These are phyloP conservation scores for Salvia hispanica DNA, from an alignment of 257 asterid genomes.

Conservation along the genomic window DNA sequence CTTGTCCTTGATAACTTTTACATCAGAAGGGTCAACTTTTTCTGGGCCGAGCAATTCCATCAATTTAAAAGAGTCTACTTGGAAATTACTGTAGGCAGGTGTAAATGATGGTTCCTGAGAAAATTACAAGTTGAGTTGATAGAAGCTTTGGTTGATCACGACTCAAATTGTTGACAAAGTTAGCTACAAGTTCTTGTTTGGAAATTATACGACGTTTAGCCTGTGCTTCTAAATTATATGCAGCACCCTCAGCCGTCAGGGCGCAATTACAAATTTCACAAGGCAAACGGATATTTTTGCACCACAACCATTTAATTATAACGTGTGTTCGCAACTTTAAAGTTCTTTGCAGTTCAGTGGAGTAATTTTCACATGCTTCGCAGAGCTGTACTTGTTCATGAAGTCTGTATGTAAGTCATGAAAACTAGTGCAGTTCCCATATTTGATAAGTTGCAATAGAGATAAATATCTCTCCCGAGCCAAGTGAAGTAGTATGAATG, in stretches of 20 bases:
- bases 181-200: background rate
- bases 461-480: background rate
- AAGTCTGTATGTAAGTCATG: background rate
- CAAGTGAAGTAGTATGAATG: background rate
- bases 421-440: background rate
- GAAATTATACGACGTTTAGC: conserved; percentile 10
- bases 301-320: background rate
- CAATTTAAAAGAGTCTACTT: conserved; percentile 84
- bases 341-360: background rate
- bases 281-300: background rate
- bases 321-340: background rate
- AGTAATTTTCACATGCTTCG: background rate
- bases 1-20: conserved; percentile 75
- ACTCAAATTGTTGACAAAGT: background rate
- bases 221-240: conserved; percentile 6
- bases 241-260: background rate
- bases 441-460: background rate
- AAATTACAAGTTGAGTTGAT: conserved; percentile 13
- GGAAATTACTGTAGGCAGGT: conserved; percentile 69
- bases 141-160: conserved; percentile 1
- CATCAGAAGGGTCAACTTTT: conserved; percentile 83
- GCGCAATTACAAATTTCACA: background rate
- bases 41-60: conserved; percentile 96
- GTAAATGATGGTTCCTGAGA: conserved; percentile 48
- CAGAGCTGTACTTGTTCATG: background rate